Evolutionary conservation across 2,329 filamentous ascomycete genomes (phyloP).

Genomic region (Chrysoporthe cubensis): DNA sequence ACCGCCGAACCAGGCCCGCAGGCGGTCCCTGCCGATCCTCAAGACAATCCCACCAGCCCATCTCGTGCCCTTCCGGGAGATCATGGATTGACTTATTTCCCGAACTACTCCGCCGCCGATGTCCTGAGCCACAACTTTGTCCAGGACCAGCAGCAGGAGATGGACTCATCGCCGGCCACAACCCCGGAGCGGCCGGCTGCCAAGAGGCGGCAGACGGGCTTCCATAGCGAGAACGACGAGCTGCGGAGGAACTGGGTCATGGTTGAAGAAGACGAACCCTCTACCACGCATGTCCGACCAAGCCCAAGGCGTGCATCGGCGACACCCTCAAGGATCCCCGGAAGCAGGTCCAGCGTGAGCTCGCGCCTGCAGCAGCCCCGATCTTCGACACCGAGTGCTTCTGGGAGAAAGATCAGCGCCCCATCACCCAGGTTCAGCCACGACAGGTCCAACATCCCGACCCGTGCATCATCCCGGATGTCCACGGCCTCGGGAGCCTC

Average conservation of each 20-base stretch:
- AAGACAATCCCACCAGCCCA: slow-evolving; percentile 17
- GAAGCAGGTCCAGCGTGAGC: slow-evolving; percentile 14
- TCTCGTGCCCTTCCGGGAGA: slow-evolving; percentile 10
- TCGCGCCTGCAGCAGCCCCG: slow-evolving; percentile 22
- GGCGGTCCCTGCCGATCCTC: neutral
- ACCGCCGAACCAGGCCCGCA: neutral
- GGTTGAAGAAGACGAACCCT: slow-evolving; percentile 46
- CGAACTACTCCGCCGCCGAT: slow-evolving; percentile 14
- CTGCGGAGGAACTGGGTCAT: slow-evolving; percentile 74
- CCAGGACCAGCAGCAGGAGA: slow-evolving; percentile 19
- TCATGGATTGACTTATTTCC: slow-evolving; percentile 7
- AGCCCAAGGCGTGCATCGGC: slow-evolving; percentile 24
- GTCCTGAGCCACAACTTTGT: slow-evolving; percentile 7
- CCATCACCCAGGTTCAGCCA: slow-evolving; percentile 19
- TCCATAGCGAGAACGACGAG: slow-evolving; percentile 54
- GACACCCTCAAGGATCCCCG: slow-evolving; percentile 20
- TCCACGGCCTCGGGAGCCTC: slow-evolving; percentile 37
- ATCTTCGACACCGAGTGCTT: slow-evolving; percentile 12
- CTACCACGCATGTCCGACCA: slow-evolving; percentile 29
- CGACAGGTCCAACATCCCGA: slow-evolving; percentile 38
- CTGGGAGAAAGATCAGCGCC: slow-evolving; percentile 19
- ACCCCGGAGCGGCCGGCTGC: slow-evolving; percentile 51
- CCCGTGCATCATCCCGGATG: slow-evolving; percentile 43
- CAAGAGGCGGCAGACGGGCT: slow-evolving; percentile 54
- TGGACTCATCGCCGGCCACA: slow-evolving; percentile 40